Base-by-base conservation (phyloP, 2,329 filamentous ascomycete genomes). In the Neonectria punicea region DNA sequence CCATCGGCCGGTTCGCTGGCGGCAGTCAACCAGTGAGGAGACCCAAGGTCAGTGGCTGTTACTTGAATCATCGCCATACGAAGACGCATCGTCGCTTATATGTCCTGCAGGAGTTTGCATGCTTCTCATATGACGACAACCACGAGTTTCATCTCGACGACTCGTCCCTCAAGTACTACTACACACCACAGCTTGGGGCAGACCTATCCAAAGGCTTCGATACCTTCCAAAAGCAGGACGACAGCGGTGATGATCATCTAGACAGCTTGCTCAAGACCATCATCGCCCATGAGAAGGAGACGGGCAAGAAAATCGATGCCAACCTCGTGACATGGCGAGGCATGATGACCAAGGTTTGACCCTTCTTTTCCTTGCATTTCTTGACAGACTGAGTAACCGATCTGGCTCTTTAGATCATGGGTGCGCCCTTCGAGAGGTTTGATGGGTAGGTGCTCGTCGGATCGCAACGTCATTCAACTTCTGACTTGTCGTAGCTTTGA, bases 291-390 rank as follows among this genome's bases (percentile, higher is more conserved):
- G 96, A 98, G 80, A 84, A 90, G 77, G 84, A 89, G 69, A 88
- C 86, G 1, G 86, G 87, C 2, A 85, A 87, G 73, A 90, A 86
- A 75, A 89, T 91, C 34, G 90, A 94, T 66, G 91, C 92, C 2
- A 89, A 97, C 72, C 78, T 98, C 50, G 86, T 98, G 56, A 98
- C 95, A 1, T 99, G 95, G 95, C 86, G 96, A 74, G 96, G 96
- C 41, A 98, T 98, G 93, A 94, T 99, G 91, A 98, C 96, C 67
- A 99, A 98, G 86, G 93, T 94, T 76, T 58, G 79, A 57, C 22
- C 28, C 41, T 9, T 43, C 34, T 39, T 16, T 10, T 50, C 14
- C n/a, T 5, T 6, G 5, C 5, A 36, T 44, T 8, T 6, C 30
- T 36, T 3, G 2, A 14, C 3, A 28, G 18, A 4, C 16, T 13